phyloP scores from a whole-genome alignment of 345 rosid species.

The Brassica nigra region DNA sequence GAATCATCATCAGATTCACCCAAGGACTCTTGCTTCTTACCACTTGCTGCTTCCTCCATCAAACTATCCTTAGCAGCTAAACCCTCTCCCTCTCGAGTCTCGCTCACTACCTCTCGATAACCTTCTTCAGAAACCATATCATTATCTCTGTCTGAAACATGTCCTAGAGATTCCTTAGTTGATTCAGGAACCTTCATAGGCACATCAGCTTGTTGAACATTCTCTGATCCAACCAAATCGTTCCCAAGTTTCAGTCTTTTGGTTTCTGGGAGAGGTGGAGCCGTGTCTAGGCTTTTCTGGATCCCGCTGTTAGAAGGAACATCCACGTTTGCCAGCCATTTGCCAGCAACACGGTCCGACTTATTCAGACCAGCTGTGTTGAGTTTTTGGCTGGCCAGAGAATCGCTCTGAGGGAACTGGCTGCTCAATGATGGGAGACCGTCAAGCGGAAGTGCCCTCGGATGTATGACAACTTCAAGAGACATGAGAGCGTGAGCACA shows the following conservation, averaged over 20 bases:
- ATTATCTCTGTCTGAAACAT: constrained; percentile 31
- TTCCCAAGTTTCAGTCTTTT: constrained; percentile 35
- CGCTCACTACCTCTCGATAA: constrained; percentile 11
- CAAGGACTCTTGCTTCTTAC: constrained; percentile 20
- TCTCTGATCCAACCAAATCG: constrained; percentile 31
- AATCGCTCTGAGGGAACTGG: constrained; percentile 28
- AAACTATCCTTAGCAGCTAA: constrained; percentile 20
- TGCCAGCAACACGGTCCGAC: constrained; percentile 27
- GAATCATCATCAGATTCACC: constrained; percentile 40
- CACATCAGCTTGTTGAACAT: constrained; percentile 30
- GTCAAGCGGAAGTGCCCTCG: constrained; percentile 64
- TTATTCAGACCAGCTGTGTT: constrained; percentile 15
- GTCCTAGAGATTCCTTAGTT: constrained; percentile 36
- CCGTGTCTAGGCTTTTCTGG: constrained; percentile 31
- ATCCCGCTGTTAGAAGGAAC: constrained; percentile 25
- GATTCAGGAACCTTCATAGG: constrained; percentile 29
- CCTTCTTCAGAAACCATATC: constrained; percentile 10
- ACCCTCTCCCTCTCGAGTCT: constrained; percentile 22
- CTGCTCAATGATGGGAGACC: constrained; percentile 44
- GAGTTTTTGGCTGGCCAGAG: constrained; percentile 35
- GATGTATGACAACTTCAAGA: constrained; percentile 84
- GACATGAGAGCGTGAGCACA: constrained; percentile 75
- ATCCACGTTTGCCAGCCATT: constrained; percentile 45
- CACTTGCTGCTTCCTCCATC: constrained; percentile 25
- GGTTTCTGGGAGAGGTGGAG: constrained; percentile 12